These are phyloP conservation scores for Colletotrichum sp. DNA, from an alignment of 2,329 filamentous ascomycete genomes.

Conservation along the genomic window DNA sequence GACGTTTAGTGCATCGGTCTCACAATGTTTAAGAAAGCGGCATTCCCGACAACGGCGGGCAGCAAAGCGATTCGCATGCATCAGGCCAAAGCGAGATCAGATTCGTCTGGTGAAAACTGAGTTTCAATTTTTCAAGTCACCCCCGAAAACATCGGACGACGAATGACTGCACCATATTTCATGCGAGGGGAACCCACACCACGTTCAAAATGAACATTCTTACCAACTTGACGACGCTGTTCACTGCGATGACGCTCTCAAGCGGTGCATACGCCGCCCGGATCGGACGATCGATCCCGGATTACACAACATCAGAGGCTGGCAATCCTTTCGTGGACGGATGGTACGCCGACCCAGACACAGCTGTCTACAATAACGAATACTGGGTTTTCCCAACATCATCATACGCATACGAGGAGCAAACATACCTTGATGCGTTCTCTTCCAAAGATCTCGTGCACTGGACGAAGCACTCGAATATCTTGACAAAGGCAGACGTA, in stretches of 20 bases:
- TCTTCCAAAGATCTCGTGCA: conserved; percentile 51
- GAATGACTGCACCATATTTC: background rate
- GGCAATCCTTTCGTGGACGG: conserved; percentile 53
- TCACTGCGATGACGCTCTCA: background rate
- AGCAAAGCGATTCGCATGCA: background rate
- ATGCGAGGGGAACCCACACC: background rate
- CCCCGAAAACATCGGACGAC: background rate
- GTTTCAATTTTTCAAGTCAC: background rate
- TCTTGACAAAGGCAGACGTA: conserved; percentile 53
- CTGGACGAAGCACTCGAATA: conserved; percentile 50
- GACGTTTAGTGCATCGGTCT: background rate
- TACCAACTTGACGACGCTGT: background rate
- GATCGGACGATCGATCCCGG: conserved; percentile 17
- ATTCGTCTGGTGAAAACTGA: background rate
- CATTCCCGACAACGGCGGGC: background rate
- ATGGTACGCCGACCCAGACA: conserved; percentile 57
- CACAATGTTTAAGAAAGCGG: background rate
- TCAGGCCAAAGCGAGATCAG: background rate
- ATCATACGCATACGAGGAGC: conserved; percentile 46
- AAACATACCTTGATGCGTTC: conserved; percentile 56
- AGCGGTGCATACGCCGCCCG: background rate
- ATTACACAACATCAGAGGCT: conserved; percentile 43
- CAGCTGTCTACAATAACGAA: conserved; percentile 44
- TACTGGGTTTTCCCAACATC: conserved; percentile 55
- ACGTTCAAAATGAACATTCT: background rate